A percentile compares a stretch with the other conserved stretches of the same genome.
Evolutionary conservation across 345 rosid genomes (phyloP).

Genomic region (Orychophragmus violaceus): DNA sequence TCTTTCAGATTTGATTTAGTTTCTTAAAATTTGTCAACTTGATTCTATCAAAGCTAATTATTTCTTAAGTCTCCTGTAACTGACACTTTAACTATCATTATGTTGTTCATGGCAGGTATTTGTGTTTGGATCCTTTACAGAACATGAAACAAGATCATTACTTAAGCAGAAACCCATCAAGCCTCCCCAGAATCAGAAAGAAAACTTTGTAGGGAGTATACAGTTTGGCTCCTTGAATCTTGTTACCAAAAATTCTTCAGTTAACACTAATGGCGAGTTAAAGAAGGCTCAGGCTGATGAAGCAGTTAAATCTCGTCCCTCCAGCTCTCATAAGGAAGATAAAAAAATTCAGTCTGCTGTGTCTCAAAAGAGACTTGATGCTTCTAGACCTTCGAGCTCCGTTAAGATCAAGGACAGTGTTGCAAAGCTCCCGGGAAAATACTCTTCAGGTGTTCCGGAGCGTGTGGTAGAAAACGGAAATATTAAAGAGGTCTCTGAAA

Average conservation of each 20-base stretch:
- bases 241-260: constrained; percentile 36
- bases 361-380: constrained; percentile 12
- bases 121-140: constrained; percentile 87
- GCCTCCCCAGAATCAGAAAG: constrained; percentile 38
- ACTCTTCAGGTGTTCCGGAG: constrained; percentile 17
- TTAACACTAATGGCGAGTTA: constrained; percentile 33
- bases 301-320: constrained; percentile 32
- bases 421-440: constrained; percentile 20
- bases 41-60: background rate
- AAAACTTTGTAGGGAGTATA: constrained; percentile 36
- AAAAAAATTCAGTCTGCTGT: background rate
- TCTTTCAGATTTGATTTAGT: background rate
- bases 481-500: constrained; percentile 12
- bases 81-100: background rate
- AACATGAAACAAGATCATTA: constrained; percentile 70
- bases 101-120: constrained; percentile 38
- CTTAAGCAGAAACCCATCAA: constrained; percentile 31
- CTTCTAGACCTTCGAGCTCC: constrained; percentile 18
- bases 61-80: background rate
- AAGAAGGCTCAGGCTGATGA: constrained; percentile 31
- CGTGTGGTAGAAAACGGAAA: constrained; percentile 44
- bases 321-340: constrained; percentile 28
- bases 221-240: constrained; percentile 52
- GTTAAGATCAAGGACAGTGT: constrained; percentile 22
- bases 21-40: background rate